Base-by-base conservation (phyloP, 306 rosid genomes). In the Canavalia ensiformis region DNA sequence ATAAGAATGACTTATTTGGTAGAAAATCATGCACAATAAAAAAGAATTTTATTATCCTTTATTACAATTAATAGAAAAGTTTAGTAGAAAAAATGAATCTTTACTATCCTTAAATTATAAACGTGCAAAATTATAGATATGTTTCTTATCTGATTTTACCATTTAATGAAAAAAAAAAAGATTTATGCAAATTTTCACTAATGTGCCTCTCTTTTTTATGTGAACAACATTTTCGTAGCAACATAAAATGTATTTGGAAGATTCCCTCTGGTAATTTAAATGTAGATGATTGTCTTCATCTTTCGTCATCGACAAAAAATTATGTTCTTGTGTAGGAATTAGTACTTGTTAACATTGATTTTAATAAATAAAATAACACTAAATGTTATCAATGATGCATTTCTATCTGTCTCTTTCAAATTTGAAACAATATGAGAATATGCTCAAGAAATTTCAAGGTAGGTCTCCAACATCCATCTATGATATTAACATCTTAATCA, bases 191-290 rank as follows among this genome's bases (percentile, higher is more conserved):
- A 63, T 80, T 60, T 41, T 86, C 63, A 78, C 55, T 37, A 50
- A 64, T 76, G 25, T 18, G 68, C 49, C 75, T 81, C 39, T 82
- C 47, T 70, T n/a, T 60, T 37, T 63, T 86, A 31, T 28, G 18
- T 71, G 77, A 59, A 74, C 91, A 96, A 98, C 87, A 81, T 96
- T 88, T 96, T 96, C 79, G 99, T 94, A 70, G 97, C 91, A 69
- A 88, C 98, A 78, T 96, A 98, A 98, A 96, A 96, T 83, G 98
- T 96, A 82, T 98, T 95, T 55, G 98, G 99, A 85, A 96, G 98
- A 88, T 88, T 31, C 99, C 99, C 35, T 89, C 99, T 37, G 86
- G 85, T 86, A 94, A 92, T 84, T 86, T 96, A 74, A 90, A 79
- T 86, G 87, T 94, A 78, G 98, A 94, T 57, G 99, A 90, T 60